Base-by-base conservation (phyloP, 176 grass and related monocot genomes). In the Pontederia crassipes region DNA sequence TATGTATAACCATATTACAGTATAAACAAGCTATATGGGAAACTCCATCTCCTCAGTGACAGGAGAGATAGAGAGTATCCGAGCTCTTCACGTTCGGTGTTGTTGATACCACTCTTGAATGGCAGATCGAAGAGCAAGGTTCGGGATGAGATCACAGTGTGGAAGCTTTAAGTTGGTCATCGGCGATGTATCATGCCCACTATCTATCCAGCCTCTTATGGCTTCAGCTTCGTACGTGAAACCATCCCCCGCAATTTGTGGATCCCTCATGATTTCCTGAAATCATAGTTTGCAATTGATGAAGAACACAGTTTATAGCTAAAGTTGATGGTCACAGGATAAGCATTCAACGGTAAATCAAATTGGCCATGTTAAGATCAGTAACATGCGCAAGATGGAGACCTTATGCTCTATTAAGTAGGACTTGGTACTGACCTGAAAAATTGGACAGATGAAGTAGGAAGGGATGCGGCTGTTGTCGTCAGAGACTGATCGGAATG, bases 371-470 rank as follows among this genome's bases (percentile, higher is more conserved):
- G 32, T 40, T 40, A 40, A 40, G 32, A 40, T 40, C 2, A 40
- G 6, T 3, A 40, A 40, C 32, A 40, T 40, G 32, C 6, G 32
- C 32, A 40, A 40, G 32, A 40, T 40, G 32, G 32, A 40, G 32
- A 4, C 32, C 6, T 40, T 40, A 40, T 4, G 32, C 32, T 40
- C 32, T 40, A 40, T 40, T 9, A 15, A 46, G 7, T 2, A 51
- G 11, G 3, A 50, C 26, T 49, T 12, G 49, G 14, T 65, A 12
- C 47, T 51, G 28, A 93, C 89, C 89, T 89, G 82, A 46, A 78
- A 76, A 69, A 89, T 86, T 11, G 85, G 85, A 28, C 85, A 95
- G 32, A 95, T 24, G 49, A 95, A 89, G 76, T 89, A 82, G 24
- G 74, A 83, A 1, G 85, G 90, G 48, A 61, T 66, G 32, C 9